Percentiles rank a stretch among this genome's conserved stretches.
These are phyloP conservation scores for Glycine latifolia DNA, from an alignment of 306 rosid genomes.

Conservation along the genomic window DNA sequence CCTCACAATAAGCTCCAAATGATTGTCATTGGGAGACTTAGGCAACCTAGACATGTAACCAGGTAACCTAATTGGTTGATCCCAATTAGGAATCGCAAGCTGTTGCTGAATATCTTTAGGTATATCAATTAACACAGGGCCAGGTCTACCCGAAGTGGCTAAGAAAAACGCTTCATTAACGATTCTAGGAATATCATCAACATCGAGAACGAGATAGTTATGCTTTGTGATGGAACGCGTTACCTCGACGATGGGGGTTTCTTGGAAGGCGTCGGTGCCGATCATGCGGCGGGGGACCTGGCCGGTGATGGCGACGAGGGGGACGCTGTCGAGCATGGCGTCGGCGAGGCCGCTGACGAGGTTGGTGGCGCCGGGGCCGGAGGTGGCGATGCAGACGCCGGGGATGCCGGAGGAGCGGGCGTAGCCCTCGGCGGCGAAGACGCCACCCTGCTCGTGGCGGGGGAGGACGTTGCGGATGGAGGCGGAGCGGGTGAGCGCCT, in stretches of 20 bases:
- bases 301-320: constrained; percentile 80
- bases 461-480: constrained; percentile 77
- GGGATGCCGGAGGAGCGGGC: constrained; percentile 81
- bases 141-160: constrained; percentile 83
- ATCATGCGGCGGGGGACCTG: constrained; percentile 89
- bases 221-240: constrained; percentile 90
- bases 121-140: constrained; percentile 80
- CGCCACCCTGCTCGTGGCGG: constrained; percentile 85
- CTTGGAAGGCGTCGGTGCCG: constrained; percentile 95
- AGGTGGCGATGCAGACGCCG: constrained; percentile 89
- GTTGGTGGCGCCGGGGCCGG: constrained; percentile 96
- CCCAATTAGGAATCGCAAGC: constrained; percentile 78
- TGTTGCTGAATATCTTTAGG: constrained; percentile 92
- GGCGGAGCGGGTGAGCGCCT: constrained; percentile 79
- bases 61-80: constrained; percentile 62
- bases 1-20: constrained; percentile 74
- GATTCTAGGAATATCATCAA: constrained; percentile 82
- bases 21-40: constrained; percentile 45
- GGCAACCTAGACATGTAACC: constrained; percentile 81
- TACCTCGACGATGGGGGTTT: constrained; percentile 94
- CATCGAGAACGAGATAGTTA: constrained; percentile 81
- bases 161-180: constrained; percentile 82
- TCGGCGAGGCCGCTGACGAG: constrained; percentile 91
- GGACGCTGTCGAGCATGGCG: constrained; percentile 77
- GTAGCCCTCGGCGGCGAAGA: constrained; percentile 83